Percentiles rank a stretch among this genome's conserved stretches.
phyloP scores from a whole-genome alignment of 768 basidiomycete species.

The Kondoa malvinella region DNA sequence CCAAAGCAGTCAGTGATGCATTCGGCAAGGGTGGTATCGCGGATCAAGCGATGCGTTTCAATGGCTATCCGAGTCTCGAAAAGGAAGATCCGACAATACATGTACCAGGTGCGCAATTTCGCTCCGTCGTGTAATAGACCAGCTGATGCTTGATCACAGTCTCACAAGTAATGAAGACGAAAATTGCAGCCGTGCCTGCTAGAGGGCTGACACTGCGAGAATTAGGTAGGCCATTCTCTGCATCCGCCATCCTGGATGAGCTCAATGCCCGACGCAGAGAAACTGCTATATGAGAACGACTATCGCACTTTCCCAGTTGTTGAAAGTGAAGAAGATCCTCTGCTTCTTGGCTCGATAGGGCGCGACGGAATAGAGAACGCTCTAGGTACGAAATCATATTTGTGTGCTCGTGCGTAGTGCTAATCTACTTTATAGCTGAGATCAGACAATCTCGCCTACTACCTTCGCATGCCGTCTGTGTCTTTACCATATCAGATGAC shows the following conservation, averaged over 20 bases:
- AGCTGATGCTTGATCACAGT: slow-evolving; percentile 38
- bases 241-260: slow-evolving; percentile 7
- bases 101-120: slow-evolving; percentile 51
- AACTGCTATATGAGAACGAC: slow-evolving; percentile 48
- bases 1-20: slow-evolving; percentile 91
- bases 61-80: slow-evolving; percentile 91
- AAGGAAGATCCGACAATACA: slow-evolving; percentile 86
- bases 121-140: slow-evolving; percentile 3
- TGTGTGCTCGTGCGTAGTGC: too few species aligned
- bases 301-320: slow-evolving; percentile 89
- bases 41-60: slow-evolving; percentile 91
- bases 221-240: slow-evolving; percentile 46
- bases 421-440: not conserved
- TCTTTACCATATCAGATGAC: slow-evolving; percentile 50
- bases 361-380: slow-evolving; percentile 71
- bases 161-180: slow-evolving; percentile 72
- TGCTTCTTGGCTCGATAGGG: slow-evolving; percentile 71
- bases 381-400: slow-evolving; percentile 44
- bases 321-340: slow-evolving; percentile 41
- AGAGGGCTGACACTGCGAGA: slow-evolving; percentile 59
- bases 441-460: slow-evolving; percentile 38
- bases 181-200: slow-evolving; percentile 54
- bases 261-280: slow-evolving; percentile 42
- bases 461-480: slow-evolving; percentile 49
- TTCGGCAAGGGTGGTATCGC: slow-evolving; percentile 86